Conservation (phyloP, 2,329 filamentous ascomycete species). For the Talaromyces albobiverticillius region DNA sequence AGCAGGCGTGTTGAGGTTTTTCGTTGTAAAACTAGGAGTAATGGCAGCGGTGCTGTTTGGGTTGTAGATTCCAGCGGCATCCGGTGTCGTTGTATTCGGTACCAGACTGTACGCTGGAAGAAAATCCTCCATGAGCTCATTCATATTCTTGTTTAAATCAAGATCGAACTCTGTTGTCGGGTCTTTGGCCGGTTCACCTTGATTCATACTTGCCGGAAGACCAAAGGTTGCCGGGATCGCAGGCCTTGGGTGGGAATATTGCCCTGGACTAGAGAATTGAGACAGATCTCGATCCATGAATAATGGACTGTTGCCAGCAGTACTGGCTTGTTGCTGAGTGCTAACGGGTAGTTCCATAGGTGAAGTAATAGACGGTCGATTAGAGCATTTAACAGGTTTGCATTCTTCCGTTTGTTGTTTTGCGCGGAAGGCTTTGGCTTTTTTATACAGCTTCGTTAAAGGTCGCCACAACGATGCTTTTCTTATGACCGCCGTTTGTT, state of each 20-base stretch:
- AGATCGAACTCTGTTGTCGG: constrained; percentile 17
- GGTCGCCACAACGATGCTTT: constrained; percentile 63
- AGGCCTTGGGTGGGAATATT: neutral
- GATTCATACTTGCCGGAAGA: neutral
- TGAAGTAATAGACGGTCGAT: neutral
- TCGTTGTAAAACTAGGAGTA: neutral
- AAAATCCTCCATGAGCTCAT: constrained; percentile 24
- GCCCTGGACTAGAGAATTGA: constrained; percentile 4
- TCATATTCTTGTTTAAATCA: constrained; percentile 25
- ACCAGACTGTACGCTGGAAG: constrained; percentile 28
- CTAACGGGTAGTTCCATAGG: neutral
- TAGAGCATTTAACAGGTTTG: neutral
- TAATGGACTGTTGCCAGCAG: neutral
- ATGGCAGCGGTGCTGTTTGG: neutral
- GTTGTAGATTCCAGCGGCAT: neutral
- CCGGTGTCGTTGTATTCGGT: neutral
- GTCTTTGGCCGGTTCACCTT: neutral
- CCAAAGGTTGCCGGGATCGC: neutral
- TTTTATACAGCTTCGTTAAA: constrained; percentile 58
- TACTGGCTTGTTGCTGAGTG: neutral
- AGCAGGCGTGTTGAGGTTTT: neutral
- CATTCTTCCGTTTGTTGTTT: constrained; percentile 40
- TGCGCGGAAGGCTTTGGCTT: constrained; percentile 54
- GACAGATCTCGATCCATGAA: neutral
- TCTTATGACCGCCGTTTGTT: constrained; percentile 35